Base-by-base conservation (phyloP, 2,329 filamentous ascomycete genomes). In the Zasmidium cellare region DNA sequence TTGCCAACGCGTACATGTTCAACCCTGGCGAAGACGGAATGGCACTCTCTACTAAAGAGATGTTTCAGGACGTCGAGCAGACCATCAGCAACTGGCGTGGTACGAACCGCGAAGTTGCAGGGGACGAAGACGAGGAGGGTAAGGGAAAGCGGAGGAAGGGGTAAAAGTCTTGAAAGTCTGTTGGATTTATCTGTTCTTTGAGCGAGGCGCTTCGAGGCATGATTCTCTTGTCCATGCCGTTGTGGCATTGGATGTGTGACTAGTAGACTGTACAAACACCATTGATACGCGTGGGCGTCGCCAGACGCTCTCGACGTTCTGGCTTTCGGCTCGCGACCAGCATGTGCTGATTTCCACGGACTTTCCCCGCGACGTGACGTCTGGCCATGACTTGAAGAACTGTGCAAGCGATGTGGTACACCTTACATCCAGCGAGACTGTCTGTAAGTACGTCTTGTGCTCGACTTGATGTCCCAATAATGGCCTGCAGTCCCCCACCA, bases 1-100 rank as follows among this genome's bases (percentile, higher is more conserved):
- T 97, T 73, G 91, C 92, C 65, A 97, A 97, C 69, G 93, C 94
- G 18, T 89, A 97, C 75, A 97, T 99, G 94, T 99, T 96, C 79
- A 97, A 97, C 67, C 87, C 90, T 0, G 91, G 96, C 61, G 91
- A 96, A 74, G 91, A 93, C 38, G 91, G 89, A 2, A 87, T 97
- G 25, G 92, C 96, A 28, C 88, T 90, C 58, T 91, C 96, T 70
- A 92, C 92, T 1, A 82, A 88, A 56, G 89, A 91, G 72, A 97
- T 97, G 92, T 96, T 91, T 68, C 82, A 89, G 58, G 90, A 93
- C 73, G 90, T 96, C 1, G 89, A 96, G 76, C 87, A 88, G 71
- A 84, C 89, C 19, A 83, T 96, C 16, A 85, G 84, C 41, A 87
- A 89, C 65, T 87, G 92, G 79, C 84, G 91, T 25, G 88, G 86